phyloP scores from a whole-genome alignment of 306 rosid genomes.

The Canavalia gladiata region DNA sequence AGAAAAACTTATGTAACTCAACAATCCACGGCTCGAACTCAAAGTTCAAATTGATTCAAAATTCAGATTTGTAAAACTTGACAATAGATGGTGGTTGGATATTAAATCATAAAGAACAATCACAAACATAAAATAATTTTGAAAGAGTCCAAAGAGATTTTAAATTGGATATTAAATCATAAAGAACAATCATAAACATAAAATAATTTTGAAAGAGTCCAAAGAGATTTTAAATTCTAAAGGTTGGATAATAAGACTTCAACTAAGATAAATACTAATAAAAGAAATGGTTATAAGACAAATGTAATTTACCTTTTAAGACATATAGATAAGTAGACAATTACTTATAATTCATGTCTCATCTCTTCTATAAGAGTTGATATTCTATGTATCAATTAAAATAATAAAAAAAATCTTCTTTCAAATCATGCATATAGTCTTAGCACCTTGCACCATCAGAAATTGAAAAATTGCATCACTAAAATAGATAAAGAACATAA shows the following conservation, averaged over 20 bases:
- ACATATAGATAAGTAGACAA: conserved; percentile 1
- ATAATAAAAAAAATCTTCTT: not conserved
- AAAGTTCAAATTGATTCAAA: not conserved
- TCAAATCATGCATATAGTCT: conserved; percentile 24
- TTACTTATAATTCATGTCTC: not conserved
- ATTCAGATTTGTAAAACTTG: too few relatives aligned
- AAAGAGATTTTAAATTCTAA: not conserved
- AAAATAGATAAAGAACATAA: conserved; percentile 2
- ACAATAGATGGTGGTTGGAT: not conserved
- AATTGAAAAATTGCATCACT: conserved; percentile 23
- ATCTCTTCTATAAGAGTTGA: not conserved
- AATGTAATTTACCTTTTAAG: not conserved
- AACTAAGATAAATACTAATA: not conserved
- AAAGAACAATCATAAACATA: not conserved
- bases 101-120: conserved; percentile 36
- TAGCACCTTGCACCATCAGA: conserved; percentile 31
- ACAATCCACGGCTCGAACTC: not conserved
- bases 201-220: not conserved
- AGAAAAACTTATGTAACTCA: too few relatives aligned
- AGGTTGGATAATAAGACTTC: not conserved
- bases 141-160: not conserved
- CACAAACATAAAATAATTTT: not conserved
- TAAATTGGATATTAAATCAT: conserved; percentile 43
- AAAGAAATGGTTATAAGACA: not conserved
- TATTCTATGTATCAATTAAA: not conserved